A percentile compares a stretch with the other conserved stretches of the same genome.
These are phyloP conservation scores for Fusarium globosum DNA, from an alignment of 2,329 filamentous ascomycete genomes.

Conservation along the genomic window DNA sequence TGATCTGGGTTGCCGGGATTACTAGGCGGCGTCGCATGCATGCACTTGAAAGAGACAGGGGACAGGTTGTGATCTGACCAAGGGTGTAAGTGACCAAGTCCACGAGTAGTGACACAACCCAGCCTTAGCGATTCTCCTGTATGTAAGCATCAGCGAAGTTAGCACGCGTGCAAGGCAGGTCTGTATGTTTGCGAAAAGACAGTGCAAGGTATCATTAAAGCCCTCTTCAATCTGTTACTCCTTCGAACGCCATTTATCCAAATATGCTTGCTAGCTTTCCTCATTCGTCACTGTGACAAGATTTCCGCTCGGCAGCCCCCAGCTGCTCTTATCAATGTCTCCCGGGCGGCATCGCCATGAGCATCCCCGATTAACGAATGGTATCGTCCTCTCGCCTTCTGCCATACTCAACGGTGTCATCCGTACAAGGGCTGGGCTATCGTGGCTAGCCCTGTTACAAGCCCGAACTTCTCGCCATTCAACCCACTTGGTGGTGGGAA, in stretches of 20 bases:
- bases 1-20: neutral
- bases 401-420: conserved; percentile 46
- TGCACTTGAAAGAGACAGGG: neutral
- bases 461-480: conserved; percentile 66
- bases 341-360: conserved; percentile 61
- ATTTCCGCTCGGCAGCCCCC: conserved; percentile 39
- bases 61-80: neutral
- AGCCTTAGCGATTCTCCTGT: neutral
- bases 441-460: conserved; percentile 18
- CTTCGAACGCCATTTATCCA: conserved; percentile 20
- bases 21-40: neutral
- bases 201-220: conserved; percentile 21
- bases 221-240: conserved; percentile 26
- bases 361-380: conserved; percentile 61
- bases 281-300: conserved; percentile 20
- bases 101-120: neutral
- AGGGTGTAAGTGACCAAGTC: conserved; percentile 4
- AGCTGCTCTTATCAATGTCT: conserved; percentile 16
- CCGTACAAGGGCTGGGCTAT: conserved; percentile 15
- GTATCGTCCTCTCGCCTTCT: conserved; percentile 54
- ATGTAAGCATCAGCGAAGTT: neutral
- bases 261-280: conserved; percentile 4
- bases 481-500: conserved; percentile 68
- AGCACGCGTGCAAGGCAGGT: neutral
- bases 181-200: neutral